Evolutionary conservation across 805 yeast genomes (phyloP).

Genomic region (Schwanniomyces pseudopolymorphus): DNA sequence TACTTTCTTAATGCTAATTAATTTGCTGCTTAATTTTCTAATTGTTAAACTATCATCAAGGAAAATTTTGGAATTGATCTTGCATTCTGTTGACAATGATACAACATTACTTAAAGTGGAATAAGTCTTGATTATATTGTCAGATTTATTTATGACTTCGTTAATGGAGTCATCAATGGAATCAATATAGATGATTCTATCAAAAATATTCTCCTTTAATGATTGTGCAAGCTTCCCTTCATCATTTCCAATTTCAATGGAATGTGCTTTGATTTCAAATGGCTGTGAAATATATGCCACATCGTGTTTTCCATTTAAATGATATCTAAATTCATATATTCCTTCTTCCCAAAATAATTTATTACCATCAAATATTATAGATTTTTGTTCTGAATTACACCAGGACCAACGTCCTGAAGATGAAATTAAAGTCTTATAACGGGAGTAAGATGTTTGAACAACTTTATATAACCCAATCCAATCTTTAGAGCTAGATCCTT

Average conservation of each 20-base stretch:
- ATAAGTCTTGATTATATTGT: slow-evolving; percentile 29
- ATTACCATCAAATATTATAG: slow-evolving; percentile 46
- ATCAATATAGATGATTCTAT: slow-evolving; percentile 25
- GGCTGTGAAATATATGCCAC: slow-evolving; percentile 67
- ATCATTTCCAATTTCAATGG: slow-evolving; percentile 38
- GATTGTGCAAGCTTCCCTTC: slow-evolving; percentile 28
- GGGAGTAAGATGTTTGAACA: slow-evolving; percentile 55
- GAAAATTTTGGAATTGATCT: slow-evolving; percentile 38
- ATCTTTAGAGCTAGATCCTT: slow-evolving; percentile 48
- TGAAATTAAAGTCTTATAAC: slow-evolving; percentile 56
- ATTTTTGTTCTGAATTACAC: slow-evolving; percentile 40
- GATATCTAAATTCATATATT: slow-evolving; percentile 71
- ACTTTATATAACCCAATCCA: slow-evolving; percentile 80
- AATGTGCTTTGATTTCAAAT: slow-evolving; percentile 54
- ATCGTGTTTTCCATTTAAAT: slow-evolving; percentile 62
- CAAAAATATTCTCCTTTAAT: slow-evolving; percentile 32
- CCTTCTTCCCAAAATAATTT: slow-evolving; percentile 66
- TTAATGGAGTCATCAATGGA: slow-evolving; percentile 27
- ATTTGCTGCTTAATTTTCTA: slow-evolving; percentile 26
- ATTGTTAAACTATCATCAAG: slow-evolving; percentile 29
- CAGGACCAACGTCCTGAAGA: slow-evolving; percentile 69
- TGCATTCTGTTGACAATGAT: slow-evolving; percentile 34
- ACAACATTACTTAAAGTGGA: slow-evolving; percentile 25
- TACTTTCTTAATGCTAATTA: slow-evolving; percentile 34
- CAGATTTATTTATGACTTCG: slow-evolving; percentile 21